Conservation (phyloP, 2,329 filamentous ascomycete genomes). For the Grosmannia clavigera region DNA sequence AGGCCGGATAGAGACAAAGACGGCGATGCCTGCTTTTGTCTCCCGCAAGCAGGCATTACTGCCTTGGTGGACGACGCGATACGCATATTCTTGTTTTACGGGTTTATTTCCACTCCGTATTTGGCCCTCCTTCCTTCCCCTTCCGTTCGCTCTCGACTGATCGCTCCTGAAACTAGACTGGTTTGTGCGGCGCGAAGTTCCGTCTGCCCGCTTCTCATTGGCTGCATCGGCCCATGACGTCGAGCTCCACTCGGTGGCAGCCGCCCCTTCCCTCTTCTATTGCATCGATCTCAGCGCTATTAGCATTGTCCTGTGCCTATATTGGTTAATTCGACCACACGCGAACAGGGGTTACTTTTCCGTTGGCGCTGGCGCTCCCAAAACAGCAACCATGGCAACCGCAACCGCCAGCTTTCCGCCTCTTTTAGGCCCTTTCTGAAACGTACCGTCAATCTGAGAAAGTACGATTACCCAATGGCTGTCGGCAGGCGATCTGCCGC, state of each 20-base stretch:
- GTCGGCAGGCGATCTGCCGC: not conserved
- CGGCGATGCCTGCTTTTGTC: not conserved
- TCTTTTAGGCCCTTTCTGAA: not conserved
- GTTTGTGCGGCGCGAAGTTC: slow-evolving; percentile 1
- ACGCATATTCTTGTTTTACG: not conserved
- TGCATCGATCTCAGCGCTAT: not conserved
- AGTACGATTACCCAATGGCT: not conserved
- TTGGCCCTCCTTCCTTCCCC: not conserved
- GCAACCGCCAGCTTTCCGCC: not conserved
- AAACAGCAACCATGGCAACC: not conserved
- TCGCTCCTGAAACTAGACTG: slow-evolving; percentile 7
- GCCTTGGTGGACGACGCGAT: not conserved
- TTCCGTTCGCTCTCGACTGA: slow-evolving; percentile 5
- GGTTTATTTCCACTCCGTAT: not conserved
- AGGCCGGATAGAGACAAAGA: not conserved
- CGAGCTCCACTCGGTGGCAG: slow-evolving; percentile 10
- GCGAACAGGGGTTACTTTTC: not conserved
- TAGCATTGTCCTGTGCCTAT: not conserved
- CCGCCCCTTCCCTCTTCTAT: not conserved
- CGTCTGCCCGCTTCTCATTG: not conserved
- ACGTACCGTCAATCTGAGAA: not conserved
- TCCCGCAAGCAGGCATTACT: not conserved
- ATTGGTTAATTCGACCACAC: not conserved
- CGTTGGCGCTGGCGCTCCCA: not conserved
- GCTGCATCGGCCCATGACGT: slow-evolving; percentile 13